A percentile compares a stretch with the other conserved stretches of the same genome.
Evolutionary conservation across 306 rosid genomes (phyloP).

Genomic region (Castanea mollissima): DNA sequence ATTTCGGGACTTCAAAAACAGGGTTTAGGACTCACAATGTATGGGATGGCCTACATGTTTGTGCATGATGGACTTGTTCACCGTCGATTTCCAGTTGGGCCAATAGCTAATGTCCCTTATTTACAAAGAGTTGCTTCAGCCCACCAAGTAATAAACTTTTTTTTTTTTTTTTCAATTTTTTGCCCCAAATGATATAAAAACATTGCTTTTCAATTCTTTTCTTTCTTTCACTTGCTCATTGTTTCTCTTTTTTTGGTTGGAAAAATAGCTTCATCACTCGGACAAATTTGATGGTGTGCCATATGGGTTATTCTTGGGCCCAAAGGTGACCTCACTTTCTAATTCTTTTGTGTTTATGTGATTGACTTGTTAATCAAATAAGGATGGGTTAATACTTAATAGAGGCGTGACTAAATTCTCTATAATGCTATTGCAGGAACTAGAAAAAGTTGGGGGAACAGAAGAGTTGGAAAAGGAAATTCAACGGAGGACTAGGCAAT

Average conservation of each 20-base stretch:
- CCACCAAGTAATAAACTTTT: slow-evolving; percentile 49
- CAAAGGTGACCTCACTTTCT: slow-evolving; percentile 46
- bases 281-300: slow-evolving; percentile 91
- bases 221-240: slow-evolving; percentile 11
- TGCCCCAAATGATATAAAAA: not conserved
- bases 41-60: slow-evolving; percentile 98
- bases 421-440: slow-evolving; percentile 54
- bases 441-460: slow-evolving; percentile 82
- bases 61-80: slow-evolving; percentile 97
- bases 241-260: slow-evolving; percentile 12
- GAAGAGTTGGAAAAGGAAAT: slow-evolving; percentile 87
- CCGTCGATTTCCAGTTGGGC: slow-evolving; percentile 93
- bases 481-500: not conserved
- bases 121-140: slow-evolving; percentile 92
- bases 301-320: slow-evolving; percentile 94
- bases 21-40: slow-evolving; percentile 97
- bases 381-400: too few relatives aligned
- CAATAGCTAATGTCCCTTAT: slow-evolving; percentile 90
- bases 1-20: slow-evolving; percentile 14
- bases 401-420: not conserved
- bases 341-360: not conserved
- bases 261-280: slow-evolving; percentile 77
- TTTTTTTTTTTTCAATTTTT: not conserved
- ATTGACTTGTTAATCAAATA: not conserved
- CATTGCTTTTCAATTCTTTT: not conserved